A percentile compares a stretch with the other conserved stretches of the same genome.
These are phyloP conservation scores for Delphinella strobiligena DNA, from an alignment of 2,329 filamentous ascomycete species.

Conservation along the genomic window DNA sequence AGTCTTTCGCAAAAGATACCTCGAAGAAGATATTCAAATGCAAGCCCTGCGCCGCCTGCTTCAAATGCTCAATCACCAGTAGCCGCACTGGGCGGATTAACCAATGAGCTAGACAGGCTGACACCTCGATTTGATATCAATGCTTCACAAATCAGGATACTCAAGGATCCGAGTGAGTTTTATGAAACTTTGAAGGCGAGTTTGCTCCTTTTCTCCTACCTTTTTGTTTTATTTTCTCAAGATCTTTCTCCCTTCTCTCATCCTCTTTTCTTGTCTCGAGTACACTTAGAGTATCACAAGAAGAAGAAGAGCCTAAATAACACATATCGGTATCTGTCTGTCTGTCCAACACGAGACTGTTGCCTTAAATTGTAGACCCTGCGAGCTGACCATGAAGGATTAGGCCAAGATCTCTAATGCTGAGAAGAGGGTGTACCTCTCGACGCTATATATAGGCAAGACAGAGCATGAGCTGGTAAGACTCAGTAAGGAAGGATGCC, in stretches of 20 bases:
- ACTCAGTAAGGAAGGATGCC: background rate
- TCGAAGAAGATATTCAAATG: conserved; percentile 4
- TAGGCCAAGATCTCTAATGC: conserved; percentile 73
- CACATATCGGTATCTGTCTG: too few relatives aligned
- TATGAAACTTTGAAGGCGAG: conserved; percentile 79
- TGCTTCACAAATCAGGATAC: conserved; percentile 66
- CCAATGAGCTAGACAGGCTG: conserved; percentile 70
- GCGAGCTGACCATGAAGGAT: conserved; percentile 6
- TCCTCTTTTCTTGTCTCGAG: background rate
- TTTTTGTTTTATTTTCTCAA: background rate
- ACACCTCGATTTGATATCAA: conserved; percentile 82
- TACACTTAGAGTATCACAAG: background rate
- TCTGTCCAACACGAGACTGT: too few relatives aligned
- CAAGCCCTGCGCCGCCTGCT: conserved; percentile 2
- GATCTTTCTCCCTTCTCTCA: conserved; percentile 1
- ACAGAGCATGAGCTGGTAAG: conserved; percentile 72
- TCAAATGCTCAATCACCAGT: conserved; percentile 2
- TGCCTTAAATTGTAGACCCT: too few relatives aligned
- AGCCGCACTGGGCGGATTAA: conserved; percentile 42
- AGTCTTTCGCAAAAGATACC: conserved; percentile 2
- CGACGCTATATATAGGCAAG: conserved; percentile 94
- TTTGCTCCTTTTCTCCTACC: conserved; percentile 6
- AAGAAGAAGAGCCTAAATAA: too few relatives aligned
- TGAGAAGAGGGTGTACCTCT: conserved; percentile 71
- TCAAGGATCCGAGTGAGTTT: conserved; percentile 76